Evolutionary conservation across 148 eudicot species (phyloP).

Genomic region (Fallopia convolvulus): DNA sequence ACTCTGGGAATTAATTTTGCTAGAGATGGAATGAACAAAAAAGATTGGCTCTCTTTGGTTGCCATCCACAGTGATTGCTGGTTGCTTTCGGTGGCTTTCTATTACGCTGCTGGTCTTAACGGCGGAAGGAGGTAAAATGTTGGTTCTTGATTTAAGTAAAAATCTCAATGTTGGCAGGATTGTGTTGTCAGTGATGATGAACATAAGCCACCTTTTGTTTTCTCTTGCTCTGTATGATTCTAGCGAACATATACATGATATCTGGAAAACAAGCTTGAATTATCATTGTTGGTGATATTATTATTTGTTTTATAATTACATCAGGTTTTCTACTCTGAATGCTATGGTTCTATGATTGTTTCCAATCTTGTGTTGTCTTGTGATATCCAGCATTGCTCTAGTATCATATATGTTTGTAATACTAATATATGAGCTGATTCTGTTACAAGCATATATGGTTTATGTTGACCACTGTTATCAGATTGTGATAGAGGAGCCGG

Average conservation of each 20-base stretch:
- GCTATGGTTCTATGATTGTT: neutral
- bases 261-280: too few relatives aligned
- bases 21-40: constrained; percentile 79
- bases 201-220: neutral
- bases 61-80: constrained; percentile 88
- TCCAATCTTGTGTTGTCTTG: neutral
- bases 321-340: too few relatives aligned
- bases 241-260: too few relatives aligned
- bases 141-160: neutral
- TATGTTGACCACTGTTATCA: neutral
- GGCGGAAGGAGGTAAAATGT: constrained; percentile 53
- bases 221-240: too few relatives aligned
- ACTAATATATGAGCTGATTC: neutral
- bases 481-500: neutral
- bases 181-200: neutral
- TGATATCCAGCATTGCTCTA: neutral
- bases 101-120: constrained; percentile 73
- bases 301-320: too few relatives aligned
- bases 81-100: constrained; percentile 86
- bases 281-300: too few relatives aligned
- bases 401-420: neutral
- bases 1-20: constrained; percentile 90
- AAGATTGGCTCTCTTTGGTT: constrained; percentile 83
- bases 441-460: neutral
- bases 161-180: neutral